Evolutionary conservation across 2,329 filamentous ascomycete genomes (phyloP), one percentile per base, ranked within the genome.

Genomic region (Pestalotiopsis sp.): DNA sequence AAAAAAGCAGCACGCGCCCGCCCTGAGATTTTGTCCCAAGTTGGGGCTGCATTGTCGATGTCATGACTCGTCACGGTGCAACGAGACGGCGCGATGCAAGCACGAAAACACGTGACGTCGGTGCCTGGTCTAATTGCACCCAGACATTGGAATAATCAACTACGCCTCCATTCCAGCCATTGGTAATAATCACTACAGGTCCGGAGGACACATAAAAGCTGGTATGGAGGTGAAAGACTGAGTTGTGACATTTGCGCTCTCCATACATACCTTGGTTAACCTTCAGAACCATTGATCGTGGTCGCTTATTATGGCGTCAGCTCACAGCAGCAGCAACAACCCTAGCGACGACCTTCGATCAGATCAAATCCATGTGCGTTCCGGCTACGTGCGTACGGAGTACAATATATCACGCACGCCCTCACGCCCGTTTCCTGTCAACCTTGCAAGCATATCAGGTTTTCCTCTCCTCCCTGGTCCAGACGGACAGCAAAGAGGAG

Each of bases 61-160:
- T 65, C 49, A 65, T 65, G 49, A 58, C 63, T 65, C 63, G 63
- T 55, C 41, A n/a, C 49, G 52, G 63, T 38, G 20, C 52, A 17
- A 14, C 14, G 63, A 25, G 25, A 55, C 14, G 25, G 63, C 63
- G 45, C 63, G 63, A 57, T 36, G 27, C n/a, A 23, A 55, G 41
- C 63, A 65, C 63, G 63, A 65, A 49, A 55, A 27, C 63, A 65
- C 63, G 63, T 65, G 63, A 65, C 63, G 52, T 13, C 41, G n/a
- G n/a, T 41, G 27, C 25, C 57, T 59, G 57, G 23, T 27, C 25
- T 59, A 59, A 27, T 36, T 59, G 25, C 57, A 59, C 23, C 17
- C 25, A 27, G 23, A 36, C 57, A 59, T 23, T 59, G 23, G 25
- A 36, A 36, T 36, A 36, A 31, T 31, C 31, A 31, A 31, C 31